Percentiles rank a stretch among this genome's conserved stretches.
Evolutionary conservation across 208 protist genomes (phyloP).

Genomic region (Leishmania braziliensis): DNA sequence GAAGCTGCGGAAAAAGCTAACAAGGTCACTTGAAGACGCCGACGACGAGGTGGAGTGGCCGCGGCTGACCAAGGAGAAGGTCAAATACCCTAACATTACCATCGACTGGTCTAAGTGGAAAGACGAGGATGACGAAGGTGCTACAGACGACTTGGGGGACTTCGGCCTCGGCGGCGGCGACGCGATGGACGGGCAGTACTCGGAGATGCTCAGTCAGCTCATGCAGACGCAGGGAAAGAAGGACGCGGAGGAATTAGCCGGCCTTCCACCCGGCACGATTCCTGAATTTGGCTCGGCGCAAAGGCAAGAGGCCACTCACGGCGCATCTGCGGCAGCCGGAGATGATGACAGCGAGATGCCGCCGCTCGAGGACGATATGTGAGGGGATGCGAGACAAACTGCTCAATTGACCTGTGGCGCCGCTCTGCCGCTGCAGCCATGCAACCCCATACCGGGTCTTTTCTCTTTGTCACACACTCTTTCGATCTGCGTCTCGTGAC

Average conservation of each 20-base stretch:
- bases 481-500: too few relatives aligned
- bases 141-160: conserved; percentile 31
- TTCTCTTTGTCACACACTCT: not conserved
- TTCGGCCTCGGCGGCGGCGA: conserved; percentile 34
- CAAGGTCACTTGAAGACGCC: conserved; percentile 28
- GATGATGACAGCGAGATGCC: conserved; percentile 58
- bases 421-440: not conserved
- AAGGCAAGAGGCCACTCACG: conserved; percentile 12
- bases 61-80: conserved; percentile 68
- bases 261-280: conserved; percentile 17
- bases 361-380: conserved; percentile 42
- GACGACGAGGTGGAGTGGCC: conserved; percentile 70
- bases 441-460: not conserved
- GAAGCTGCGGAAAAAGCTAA: conserved; percentile 69
- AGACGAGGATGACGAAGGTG: conserved; percentile 69
- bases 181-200: conserved; percentile 27
- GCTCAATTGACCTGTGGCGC: not conserved
- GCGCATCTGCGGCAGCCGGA: conserved; percentile 4
- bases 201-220: conserved; percentile 50
- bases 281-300: conserved; percentile 34
- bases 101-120: conserved; percentile 89
- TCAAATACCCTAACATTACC: conserved; percentile 68
- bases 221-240: conserved; percentile 39
- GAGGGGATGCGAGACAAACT: not conserved
- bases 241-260: conserved; percentile 33